These are phyloP conservation scores for Phytophthora cryptogea DNA, from an alignment of 352 stramenopile genomes.

Conservation along the genomic window DNA sequence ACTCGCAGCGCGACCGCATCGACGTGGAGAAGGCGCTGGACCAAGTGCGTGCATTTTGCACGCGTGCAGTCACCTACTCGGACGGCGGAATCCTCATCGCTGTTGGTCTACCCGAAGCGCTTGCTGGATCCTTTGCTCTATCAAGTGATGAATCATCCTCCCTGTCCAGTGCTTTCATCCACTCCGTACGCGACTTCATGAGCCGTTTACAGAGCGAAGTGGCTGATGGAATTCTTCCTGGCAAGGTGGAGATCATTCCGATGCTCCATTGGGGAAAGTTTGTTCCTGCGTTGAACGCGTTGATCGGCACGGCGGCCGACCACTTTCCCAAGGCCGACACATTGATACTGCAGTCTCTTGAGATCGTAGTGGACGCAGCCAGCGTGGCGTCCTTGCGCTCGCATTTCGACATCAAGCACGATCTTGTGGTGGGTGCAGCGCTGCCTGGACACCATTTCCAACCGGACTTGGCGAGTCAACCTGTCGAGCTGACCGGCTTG, in stretches of 20 bases:
- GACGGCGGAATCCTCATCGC: constrained; percentile 60
- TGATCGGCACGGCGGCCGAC: constrained; percentile 78
- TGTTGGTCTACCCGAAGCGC: constrained; percentile 37
- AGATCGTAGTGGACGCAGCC: constrained; percentile 71
- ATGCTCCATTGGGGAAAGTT: constrained; percentile 96
- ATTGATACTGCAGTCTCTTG: constrained; percentile 92
- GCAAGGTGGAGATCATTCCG: constrained; percentile 78
- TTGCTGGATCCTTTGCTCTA: constrained; percentile 16
- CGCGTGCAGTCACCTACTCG: constrained; percentile 51
- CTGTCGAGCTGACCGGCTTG: constrained; percentile 77
- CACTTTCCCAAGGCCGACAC: constrained; percentile 49
- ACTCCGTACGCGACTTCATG: constrained; percentile 52
- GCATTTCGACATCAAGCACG: constrained; percentile 66
- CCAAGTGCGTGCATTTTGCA: constrained; percentile 58
- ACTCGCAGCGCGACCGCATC: constrained; percentile 48
- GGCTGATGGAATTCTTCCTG: constrained; percentile 8
- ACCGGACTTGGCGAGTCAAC: constrained; percentile 26
- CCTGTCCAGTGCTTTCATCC: constrained; percentile 35
- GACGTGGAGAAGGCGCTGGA: constrained; percentile 47
- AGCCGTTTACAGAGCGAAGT: constrained; percentile 34
- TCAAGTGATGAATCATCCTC: constrained; percentile 3
- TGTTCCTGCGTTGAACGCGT: constrained; percentile 94
- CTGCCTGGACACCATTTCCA: constrained; percentile 82
- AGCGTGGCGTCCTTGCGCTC: constrained; percentile 63
- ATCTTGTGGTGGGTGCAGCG: constrained; percentile 91